phyloP scores from a whole-genome alignment of 2,329 filamentous ascomycete species.

The Phialophora verrucosa region DNA sequence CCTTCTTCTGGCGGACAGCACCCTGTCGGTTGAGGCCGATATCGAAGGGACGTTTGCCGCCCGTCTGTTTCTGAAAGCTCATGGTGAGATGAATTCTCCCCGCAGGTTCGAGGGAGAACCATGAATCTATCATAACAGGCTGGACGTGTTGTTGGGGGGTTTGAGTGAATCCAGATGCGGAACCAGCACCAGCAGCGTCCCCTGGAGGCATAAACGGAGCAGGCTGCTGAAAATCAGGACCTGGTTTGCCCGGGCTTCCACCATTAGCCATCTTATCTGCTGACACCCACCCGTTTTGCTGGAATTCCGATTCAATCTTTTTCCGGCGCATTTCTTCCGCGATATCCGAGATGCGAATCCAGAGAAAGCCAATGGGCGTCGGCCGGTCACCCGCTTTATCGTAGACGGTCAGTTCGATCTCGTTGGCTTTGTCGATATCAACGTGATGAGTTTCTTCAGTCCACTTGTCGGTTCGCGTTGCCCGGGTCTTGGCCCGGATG shows the following conservation, averaged over 20 bases:
- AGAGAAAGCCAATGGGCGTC: slow-evolving; percentile 90
- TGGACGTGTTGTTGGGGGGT: slow-evolving; percentile 36
- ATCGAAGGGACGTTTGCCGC: slow-evolving; percentile 81
- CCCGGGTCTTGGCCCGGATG: slow-evolving; percentile 84
- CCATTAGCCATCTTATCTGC: slow-evolving; percentile 87
- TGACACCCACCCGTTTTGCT: slow-evolving; percentile 93
- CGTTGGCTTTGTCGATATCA: slow-evolving; percentile 97
- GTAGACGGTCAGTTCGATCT: slow-evolving; percentile 96
- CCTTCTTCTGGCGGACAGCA: slow-evolving; percentile 95
- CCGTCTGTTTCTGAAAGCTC: slow-evolving; percentile 89
- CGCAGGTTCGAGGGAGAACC: slow-evolving; percentile 95
- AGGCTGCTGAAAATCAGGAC: slow-evolving; percentile 56
- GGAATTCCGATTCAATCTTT: slow-evolving; percentile 95
- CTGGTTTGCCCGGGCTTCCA: slow-evolving; percentile 55
- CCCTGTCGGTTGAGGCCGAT: slow-evolving; percentile 92
- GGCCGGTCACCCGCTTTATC: slow-evolving; percentile 91
- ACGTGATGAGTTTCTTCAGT: slow-evolving; percentile 88
- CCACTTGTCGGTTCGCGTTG: slow-evolving; percentile 87
- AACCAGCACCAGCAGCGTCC: slow-evolving; percentile 48
- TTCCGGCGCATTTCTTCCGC: slow-evolving; percentile 97
- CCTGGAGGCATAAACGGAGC: slow-evolving; percentile 41
- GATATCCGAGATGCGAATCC: slow-evolving; percentile 96
- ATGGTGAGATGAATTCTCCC: slow-evolving; percentile 90
- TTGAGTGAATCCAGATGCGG: slow-evolving; percentile 42
- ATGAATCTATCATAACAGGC: slow-evolving; percentile 73